Conservation (phyloP, 2,329 filamentous ascomycete genomes). For the Stromatinia cepivora region DNA sequence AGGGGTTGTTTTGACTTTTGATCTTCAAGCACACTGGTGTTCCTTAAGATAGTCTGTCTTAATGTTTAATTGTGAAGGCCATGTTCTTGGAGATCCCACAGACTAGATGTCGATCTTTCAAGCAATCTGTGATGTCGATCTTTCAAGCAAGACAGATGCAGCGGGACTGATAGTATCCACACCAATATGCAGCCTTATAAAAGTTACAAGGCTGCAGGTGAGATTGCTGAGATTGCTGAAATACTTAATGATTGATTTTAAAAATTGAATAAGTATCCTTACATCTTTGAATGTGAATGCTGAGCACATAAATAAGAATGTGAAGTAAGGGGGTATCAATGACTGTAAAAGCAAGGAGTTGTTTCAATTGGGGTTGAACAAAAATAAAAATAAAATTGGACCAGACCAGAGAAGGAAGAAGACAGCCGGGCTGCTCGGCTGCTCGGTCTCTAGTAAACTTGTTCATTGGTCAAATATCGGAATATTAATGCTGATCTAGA, state of each 20-base stretch:
- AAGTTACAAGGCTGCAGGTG: background rate
- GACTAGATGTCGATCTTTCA: conserved; percentile 3
- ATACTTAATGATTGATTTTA: background rate
- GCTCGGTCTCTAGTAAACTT: background rate
- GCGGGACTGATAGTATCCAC: background rate
- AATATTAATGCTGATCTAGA: background rate
- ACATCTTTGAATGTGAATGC: background rate
- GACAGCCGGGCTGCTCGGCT: too few relatives aligned
- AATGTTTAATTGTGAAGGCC: background rate
- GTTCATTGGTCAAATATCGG: background rate
- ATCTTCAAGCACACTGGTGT: background rate
- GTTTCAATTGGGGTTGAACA: conserved; percentile 12
- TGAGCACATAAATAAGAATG: background rate
- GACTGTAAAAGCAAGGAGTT: conserved; percentile 11
- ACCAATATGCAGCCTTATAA: conserved; percentile 12
- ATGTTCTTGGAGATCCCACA: background rate
- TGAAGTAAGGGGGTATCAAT: conserved; percentile 1
- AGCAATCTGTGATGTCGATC: too few relatives aligned
- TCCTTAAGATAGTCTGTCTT: background rate
- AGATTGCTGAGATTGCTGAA: background rate
- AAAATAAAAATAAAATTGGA: background rate
- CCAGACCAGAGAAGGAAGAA: background rate
- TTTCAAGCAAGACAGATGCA: background rate
- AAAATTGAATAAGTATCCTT: background rate
- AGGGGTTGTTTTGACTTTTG: background rate